Evolutionary conservation across 306 rosid species (phyloP).

Genomic region (apple (Malus domestica)): ASM211411v1 NC_041795.1:34418501-34419000

Average conservation of each 20-base stretch:
- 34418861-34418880: too few relatives aligned
- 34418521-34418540: background rate
- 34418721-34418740: too few relatives aligned
- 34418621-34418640: background rate
- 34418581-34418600: background rate
- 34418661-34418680: background rate
- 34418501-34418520: background rate
- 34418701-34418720: too few relatives aligned
- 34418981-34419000: too few relatives aligned
- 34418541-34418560: background rate
- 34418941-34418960: background rate
- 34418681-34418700: too few relatives aligned
- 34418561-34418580: background rate
- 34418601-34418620: background rate
- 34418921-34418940: background rate
- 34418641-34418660: background rate
- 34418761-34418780: too few relatives aligned
- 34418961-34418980: background rate
- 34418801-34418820: accelerated
- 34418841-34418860: too few relatives aligned
- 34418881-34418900: too few relatives aligned
- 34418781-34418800: too few relatives aligned
- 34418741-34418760: accelerated
- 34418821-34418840: accelerated
- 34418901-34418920: background rate